Conservation (phyloP, 768 basidiomycete species). For the Termitomyces sp. region DNA sequence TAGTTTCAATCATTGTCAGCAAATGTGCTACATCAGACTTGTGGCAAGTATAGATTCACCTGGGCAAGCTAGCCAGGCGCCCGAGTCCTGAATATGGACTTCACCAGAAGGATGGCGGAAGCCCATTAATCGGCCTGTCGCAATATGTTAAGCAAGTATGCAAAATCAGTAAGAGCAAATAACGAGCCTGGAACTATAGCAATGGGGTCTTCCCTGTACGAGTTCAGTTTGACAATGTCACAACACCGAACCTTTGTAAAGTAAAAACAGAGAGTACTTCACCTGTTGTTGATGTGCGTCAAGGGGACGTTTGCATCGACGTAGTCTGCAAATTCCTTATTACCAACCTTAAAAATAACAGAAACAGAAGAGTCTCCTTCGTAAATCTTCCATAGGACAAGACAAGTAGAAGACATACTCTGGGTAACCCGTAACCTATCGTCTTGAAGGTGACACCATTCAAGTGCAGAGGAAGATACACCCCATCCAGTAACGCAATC, state of each 20-base stretch:
- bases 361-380: not conserved
- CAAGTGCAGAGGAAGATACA: slow-evolving; percentile 50
- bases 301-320: slow-evolving; percentile 45
- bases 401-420: slow-evolving; percentile 29
- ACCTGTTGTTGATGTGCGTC: slow-evolving; percentile 60
- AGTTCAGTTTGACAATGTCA: not conserved
- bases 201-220: slow-evolving; percentile 30
- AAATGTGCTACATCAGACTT: not conserved
- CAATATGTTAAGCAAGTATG: not conserved
- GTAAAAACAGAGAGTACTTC: slow-evolving; percentile 2
- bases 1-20: slow-evolving; percentile 10
- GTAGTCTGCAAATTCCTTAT: slow-evolving; percentile 58
- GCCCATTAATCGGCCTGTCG: slow-evolving; percentile 21
- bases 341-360: slow-evolving; percentile 36
- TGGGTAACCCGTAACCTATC: slow-evolving; percentile 38
- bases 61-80: slow-evolving; percentile 52
- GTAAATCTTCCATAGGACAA: slow-evolving; percentile 7
- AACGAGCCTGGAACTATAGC: slow-evolving; percentile 35
- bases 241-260: not conserved
- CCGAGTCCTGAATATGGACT: slow-evolving; percentile 43
- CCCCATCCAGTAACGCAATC: slow-evolving; percentile 48
- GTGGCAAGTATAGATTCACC: slow-evolving; percentile 24
- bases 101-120: slow-evolving; percentile 44
- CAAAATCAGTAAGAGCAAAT: not conserved
- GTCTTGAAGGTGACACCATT: slow-evolving; percentile 29